Evolutionary conservation across 306 rosid species (phyloP).

Genomic region (Potentilla sterilis): DNA sequence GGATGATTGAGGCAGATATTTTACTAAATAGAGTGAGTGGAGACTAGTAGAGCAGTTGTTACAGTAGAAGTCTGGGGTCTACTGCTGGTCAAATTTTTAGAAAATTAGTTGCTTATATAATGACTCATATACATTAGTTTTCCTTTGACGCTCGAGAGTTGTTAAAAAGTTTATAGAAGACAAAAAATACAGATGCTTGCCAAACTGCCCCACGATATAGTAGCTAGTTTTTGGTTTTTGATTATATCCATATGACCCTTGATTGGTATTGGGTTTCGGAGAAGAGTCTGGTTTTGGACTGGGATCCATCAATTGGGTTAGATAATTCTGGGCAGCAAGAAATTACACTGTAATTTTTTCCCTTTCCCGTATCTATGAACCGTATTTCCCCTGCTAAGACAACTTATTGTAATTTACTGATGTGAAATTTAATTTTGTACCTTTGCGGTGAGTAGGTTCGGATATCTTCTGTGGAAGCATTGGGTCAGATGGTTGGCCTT

Average conservation of each 20-base stretch:
- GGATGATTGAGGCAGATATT: background rate
- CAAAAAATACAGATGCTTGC: background rate
- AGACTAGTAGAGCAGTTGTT: background rate
- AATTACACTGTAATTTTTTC: background rate
- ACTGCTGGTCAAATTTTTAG: background rate
- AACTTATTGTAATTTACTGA: constrained; percentile 12
- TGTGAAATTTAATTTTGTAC: constrained; percentile 18
- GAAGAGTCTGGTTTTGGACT: background rate
- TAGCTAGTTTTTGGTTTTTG: background rate
- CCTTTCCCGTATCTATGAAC: background rate
- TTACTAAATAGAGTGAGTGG: background rate
- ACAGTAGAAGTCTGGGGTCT: background rate
- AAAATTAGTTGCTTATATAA: background rate
- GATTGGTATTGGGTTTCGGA: background rate
- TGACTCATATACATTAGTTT: background rate
- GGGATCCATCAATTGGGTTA: background rate
- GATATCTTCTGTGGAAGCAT: constrained; percentile 78
- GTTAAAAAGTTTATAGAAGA: background rate
- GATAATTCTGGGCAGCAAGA: background rate
- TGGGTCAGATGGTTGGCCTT: constrained; percentile 94
- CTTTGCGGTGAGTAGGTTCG: constrained; percentile 56
- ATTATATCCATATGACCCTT: background rate
- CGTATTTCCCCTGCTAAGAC: background rate
- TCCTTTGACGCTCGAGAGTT: background rate
- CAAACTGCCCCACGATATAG: background rate